Evolutionary conservation across 78 protist genomes (phyloP).

Genomic region (Dictyostelium firmibasis): DNA sequence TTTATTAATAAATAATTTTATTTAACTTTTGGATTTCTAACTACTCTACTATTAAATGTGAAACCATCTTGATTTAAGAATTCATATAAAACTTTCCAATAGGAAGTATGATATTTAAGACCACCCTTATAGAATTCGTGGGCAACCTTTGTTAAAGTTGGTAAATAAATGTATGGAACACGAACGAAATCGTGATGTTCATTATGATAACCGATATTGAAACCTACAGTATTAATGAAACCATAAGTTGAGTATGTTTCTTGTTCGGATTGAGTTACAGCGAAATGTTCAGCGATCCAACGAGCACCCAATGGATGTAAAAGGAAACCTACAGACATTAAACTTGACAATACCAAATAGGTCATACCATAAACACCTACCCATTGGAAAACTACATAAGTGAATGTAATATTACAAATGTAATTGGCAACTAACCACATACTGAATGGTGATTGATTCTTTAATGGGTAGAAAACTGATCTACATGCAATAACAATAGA

Average conservation of each 20-base stretch:
- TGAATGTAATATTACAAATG: conserved; percentile 41
- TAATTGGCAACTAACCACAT: conserved; percentile 64
- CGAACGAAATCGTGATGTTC: conserved; percentile 97
- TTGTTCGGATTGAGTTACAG: conserved; percentile 69
- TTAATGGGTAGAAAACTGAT: conserved; percentile 82
- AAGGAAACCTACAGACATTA: conserved; percentile 81
- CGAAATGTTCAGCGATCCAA: conserved; percentile 93
- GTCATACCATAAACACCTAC: conserved; percentile 74
- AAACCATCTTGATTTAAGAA: conserved; percentile 60
- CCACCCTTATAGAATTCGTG: conserved; percentile 63
- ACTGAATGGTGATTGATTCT: conserved; percentile 53
- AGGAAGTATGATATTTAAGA: conserved; percentile 66
- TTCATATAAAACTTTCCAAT: conserved; percentile 73
- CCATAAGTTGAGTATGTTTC: conserved; percentile 97
- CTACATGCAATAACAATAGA: conserved; percentile 88
- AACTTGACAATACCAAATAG: conserved; percentile 51
- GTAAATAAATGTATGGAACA: conserved; percentile 85
- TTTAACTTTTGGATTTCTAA: conserved; percentile 44
- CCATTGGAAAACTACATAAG: conserved; percentile 6
- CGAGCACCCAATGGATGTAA: conserved; percentile 93
- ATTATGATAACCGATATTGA: conserved; percentile 96
- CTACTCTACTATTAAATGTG: conserved; percentile 63
- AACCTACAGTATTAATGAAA: conserved; percentile 76
- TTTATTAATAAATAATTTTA: neutral
- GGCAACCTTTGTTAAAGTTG: conserved; percentile 47